Evolutionary conservation across 371 early-diverging fungal genomes (phyloP), one percentile per base, ranked within the genome.

Genomic region (Blastocladiella emersonii): DNA sequence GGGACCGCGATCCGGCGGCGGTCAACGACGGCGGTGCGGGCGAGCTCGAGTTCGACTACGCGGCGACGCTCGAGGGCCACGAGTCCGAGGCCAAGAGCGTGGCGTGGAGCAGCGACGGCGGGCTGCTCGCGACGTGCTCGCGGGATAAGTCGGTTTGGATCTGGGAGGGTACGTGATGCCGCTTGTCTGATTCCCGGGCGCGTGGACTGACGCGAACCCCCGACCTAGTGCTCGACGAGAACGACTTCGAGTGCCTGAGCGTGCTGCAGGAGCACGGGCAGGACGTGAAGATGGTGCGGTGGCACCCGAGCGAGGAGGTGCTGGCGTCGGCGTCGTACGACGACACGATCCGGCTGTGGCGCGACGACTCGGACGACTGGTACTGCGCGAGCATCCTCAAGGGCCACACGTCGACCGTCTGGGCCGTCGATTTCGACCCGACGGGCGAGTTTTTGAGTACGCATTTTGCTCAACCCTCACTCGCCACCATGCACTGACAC

Each of bases 131-230:
- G 4, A 95, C 94, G 0, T 95, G 95, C 68, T 86, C 89, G 59
- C 76, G 97, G 55, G 97, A 96, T 75, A 95, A 94, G 72, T 89
- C 86, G 67, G 93, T 96, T 35, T 96, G 97, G 97, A 91, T 96
- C 67, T 95, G 98, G 98, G 95, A 95, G 72, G 83, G 87, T 76
- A 77, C 69, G 56, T 45, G 56, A 34, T 21, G 25, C 49, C 41
- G 34, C 21, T 59, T 44, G 25, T 57, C 34, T 49, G 17, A 25
- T n/a, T 39, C 8, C 8, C 13, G 39, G 39, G 5, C 13, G 39
- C 5, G 8, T 5, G 13, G 39, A 39, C 39, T 39, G 39, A 39
- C 39, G 5, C 13, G 39, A n/a, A n/a, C n/a, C 8, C 39, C 39
- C 13, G 39, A 44, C 35, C 44, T 41, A 76, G 84, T 78, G 19